Conservation (phyloP, 306 rosid genomes). For the Medicago ruthenica region DNA sequence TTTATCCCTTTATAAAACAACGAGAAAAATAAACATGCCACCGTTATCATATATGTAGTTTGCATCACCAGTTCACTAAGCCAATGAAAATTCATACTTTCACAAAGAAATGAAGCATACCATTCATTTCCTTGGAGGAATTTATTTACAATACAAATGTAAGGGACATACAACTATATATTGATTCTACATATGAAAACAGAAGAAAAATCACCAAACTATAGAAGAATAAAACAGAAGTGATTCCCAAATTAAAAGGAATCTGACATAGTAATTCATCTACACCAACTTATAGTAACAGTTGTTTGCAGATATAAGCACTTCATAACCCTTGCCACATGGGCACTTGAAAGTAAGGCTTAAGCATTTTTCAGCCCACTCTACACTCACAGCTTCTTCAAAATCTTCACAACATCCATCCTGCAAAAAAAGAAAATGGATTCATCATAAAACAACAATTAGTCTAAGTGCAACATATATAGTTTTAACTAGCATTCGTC, state of each 20-base stretch:
- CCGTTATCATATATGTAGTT: too few relatives aligned
- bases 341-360: slow-evolving; percentile 60
- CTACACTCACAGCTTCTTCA: slow-evolving; percentile 62
- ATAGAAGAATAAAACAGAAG: slow-evolving; percentile 8
- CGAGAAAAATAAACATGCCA: too few relatives aligned
- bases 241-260: slow-evolving; percentile 3
- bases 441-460: not conserved
- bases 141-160: slow-evolving; percentile 20
- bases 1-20: too few relatives aligned
- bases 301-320: slow-evolving; percentile 54
- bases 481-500: not conserved
- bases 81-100: too few relatives aligned
- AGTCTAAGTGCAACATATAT: not conserved
- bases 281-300: slow-evolving; percentile 70
- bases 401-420: slow-evolving; percentile 37
- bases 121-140: slow-evolving; percentile 9
- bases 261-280: slow-evolving; percentile 16
- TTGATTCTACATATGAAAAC: slow-evolving; percentile 8
- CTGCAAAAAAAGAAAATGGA: slow-evolving; percentile 39
- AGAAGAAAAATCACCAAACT: not conserved
- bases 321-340: slow-evolving; percentile 62
- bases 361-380: slow-evolving; percentile 52
- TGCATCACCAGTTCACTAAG: too few relatives aligned
- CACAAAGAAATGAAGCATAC: too few relatives aligned
- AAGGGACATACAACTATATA: not conserved